Conservation (phyloP, 257 asterid genomes). For the Cruciata laevipes region DNA sequence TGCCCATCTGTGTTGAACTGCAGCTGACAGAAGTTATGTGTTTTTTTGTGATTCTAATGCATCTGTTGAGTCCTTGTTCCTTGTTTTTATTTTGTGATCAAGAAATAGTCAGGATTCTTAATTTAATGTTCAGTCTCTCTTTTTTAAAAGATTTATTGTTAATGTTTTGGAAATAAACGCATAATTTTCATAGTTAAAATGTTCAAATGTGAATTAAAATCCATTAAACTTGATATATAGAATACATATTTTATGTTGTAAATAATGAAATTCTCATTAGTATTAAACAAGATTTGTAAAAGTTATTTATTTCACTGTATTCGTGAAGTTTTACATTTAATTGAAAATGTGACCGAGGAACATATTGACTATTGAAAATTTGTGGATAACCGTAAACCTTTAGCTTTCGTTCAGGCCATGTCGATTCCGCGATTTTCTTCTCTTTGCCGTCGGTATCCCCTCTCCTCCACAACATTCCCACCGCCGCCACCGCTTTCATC, state of each 20-base stretch:
- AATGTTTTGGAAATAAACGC: neutral
- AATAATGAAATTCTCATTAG: too few relatives aligned
- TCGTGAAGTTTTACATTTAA: too few relatives aligned
- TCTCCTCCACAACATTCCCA: conserved; percentile 12
- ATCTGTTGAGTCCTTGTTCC: neutral
- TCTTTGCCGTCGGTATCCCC: conserved; percentile 35
- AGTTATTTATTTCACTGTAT: too few relatives aligned
- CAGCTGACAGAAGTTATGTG: neutral
- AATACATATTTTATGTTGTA: too few relatives aligned
- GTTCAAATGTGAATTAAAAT: neutral
- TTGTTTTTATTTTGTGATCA: neutral
- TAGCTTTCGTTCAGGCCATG: neutral
- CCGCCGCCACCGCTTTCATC: conserved; percentile 19
- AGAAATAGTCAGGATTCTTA: too few relatives aligned
- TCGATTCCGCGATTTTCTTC: conserved; percentile 19
- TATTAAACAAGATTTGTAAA: too few relatives aligned
- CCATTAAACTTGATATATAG: neutral
- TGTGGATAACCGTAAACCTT: neutral
- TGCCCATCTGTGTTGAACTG: neutral
- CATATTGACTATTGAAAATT: too few relatives aligned
- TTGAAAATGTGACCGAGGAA: neutral
- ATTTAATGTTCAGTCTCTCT: too few relatives aligned
- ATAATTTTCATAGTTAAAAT: too few relatives aligned
- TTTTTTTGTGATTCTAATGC: neutral
- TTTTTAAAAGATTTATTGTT: neutral